phyloP scores from a whole-genome alignment of 1,284 basidiomycete species.

The Hortiboletus rubellus region DNA sequence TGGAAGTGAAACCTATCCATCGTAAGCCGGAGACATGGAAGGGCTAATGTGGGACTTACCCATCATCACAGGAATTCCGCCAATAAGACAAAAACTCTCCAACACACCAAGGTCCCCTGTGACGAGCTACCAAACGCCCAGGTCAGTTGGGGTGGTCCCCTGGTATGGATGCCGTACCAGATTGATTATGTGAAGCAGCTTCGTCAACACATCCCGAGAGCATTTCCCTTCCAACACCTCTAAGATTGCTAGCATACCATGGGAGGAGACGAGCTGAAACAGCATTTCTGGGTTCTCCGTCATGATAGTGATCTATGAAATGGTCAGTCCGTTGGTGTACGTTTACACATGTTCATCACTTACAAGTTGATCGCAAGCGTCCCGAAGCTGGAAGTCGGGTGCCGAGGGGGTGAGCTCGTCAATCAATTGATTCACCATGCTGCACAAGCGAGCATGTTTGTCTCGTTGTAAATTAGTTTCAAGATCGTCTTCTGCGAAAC shows the following conservation, averaged over 20 bases:
- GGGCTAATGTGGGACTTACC: slow-evolving; percentile 45
- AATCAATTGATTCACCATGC: slow-evolving; percentile 79
- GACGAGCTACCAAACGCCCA: slow-evolving; percentile 65
- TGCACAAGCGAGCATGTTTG: slow-evolving; percentile 84
- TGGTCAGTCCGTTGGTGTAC: neutral
- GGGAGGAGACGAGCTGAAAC: slow-evolving; percentile 83
- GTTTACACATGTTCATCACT: slow-evolving; percentile 25
- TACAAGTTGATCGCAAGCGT: slow-evolving; percentile 88
- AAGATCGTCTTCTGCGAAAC: slow-evolving; percentile 83
- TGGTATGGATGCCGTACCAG: slow-evolving; percentile 50
- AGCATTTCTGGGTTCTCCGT: slow-evolving; percentile 88
- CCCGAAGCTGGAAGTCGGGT: slow-evolving; percentile 76
- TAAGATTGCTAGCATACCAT: slow-evolving; percentile 92
- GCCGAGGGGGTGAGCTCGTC: slow-evolving; percentile 82
- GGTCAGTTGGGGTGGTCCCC: slow-evolving; percentile 12
- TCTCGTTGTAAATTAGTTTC: slow-evolving; percentile 89
- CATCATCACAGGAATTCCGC: slow-evolving; percentile 92
- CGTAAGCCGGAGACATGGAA: slow-evolving; percentile 3
- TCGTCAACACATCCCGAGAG: slow-evolving; percentile 81
- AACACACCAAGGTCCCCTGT: slow-evolving; percentile 82
- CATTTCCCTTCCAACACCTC: slow-evolving; percentile 87
- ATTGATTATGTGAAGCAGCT: slow-evolving; percentile 88
- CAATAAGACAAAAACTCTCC: slow-evolving; percentile 94
- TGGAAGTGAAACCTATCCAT: slow-evolving; percentile 80
- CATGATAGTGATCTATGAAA: slow-evolving; percentile 68